Base-by-base conservation (phyloP, 331 rosid species). In the Quercus tomentella region DNA sequence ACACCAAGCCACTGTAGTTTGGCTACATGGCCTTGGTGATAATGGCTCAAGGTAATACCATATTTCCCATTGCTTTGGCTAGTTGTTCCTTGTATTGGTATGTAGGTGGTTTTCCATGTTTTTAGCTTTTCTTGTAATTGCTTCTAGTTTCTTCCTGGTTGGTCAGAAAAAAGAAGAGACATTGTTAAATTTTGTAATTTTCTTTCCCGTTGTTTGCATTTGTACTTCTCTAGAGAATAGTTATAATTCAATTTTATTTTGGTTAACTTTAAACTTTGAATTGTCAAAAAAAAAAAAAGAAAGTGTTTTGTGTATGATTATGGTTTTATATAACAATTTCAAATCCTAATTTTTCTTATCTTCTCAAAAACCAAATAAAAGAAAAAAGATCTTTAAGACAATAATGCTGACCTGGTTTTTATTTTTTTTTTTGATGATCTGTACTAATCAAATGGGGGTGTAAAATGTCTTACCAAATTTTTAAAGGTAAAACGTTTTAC, bases 21-120 rank as follows among this genome's bases (percentile, higher is more conserved):
- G 99, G 99, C 90, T 96, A 51, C 99, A 93, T 77, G 99, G 99
- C 75, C 98, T 96, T 17, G 99, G 99, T 28, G 99, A 96, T 81
- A 93, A 96, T 82, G 99, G 99, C 83, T 86, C 99, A 78, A 96
- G 99, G 99, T 95, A 86, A 72, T 72, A 69, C 61, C 65, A 49
- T 80, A 71, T 78, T 81, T 67, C 84, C 69, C 81, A 23, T 77
- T 65, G 41, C 65, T 76, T 66, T 55, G 43, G 51, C 56, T 58
- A 31, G 73, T 63, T 75, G 26, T 68, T 5, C 26, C 23, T 30
- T 7, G 9, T 20, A 28, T 63, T 33, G 52, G 23, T n/a, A 35
- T 67, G 23, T 22, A 60, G 30, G 66, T 60, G 66, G 30, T 60
- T 60, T 60, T 25, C 66, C 25, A 9, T 60, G 23, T 35, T 35